These are phyloP conservation scores for Glomus cerebriforme DNA, from an alignment of 192 early-diverging fungal genomes.

Conservation along the genomic window DNA sequence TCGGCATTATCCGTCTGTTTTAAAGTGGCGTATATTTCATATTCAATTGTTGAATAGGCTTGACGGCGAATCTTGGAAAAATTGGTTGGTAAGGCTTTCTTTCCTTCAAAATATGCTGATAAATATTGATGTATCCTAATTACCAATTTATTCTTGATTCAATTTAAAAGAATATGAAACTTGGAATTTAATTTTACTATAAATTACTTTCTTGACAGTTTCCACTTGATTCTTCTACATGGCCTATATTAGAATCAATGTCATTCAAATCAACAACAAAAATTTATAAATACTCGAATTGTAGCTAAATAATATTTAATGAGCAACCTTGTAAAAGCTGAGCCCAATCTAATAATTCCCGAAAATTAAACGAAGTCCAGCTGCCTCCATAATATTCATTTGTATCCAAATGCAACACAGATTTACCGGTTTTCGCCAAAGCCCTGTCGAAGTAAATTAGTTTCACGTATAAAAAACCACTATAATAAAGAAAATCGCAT, in stretches of 20 bases:
- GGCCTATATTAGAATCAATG: not conserved
- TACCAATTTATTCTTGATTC: not conserved
- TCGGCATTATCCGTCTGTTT: not conserved
- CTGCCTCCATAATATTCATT: conserved; percentile 79
- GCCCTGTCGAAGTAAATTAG: conserved; percentile 44
- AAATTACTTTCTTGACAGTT: conserved; percentile 26
- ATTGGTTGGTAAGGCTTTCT: not conserved
- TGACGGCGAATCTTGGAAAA: not conserved
- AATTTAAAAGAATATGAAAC: not conserved
- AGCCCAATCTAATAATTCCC: conserved; percentile 52
- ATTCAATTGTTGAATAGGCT: conserved; percentile 27
- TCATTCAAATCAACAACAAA: not conserved
- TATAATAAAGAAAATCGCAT: conserved; percentile 20
- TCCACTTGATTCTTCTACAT: not conserved
- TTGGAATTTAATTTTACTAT: conserved; percentile 3
- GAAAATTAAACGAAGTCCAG: conserved; percentile 57
- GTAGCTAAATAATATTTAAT: not conserved
- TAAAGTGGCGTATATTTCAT: not conserved
- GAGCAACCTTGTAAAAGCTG: conserved; percentile 34
- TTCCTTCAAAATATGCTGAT: conserved; percentile 19
- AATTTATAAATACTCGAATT: not conserved
- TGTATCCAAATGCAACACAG: conserved; percentile 83
- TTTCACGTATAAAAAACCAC: not conserved
- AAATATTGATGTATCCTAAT: not conserved
- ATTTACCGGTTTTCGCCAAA: conserved; percentile 64